phyloP scores from a whole-genome alignment of 768 basidiomycete species.

The Hypholoma fasciculare region DNA sequence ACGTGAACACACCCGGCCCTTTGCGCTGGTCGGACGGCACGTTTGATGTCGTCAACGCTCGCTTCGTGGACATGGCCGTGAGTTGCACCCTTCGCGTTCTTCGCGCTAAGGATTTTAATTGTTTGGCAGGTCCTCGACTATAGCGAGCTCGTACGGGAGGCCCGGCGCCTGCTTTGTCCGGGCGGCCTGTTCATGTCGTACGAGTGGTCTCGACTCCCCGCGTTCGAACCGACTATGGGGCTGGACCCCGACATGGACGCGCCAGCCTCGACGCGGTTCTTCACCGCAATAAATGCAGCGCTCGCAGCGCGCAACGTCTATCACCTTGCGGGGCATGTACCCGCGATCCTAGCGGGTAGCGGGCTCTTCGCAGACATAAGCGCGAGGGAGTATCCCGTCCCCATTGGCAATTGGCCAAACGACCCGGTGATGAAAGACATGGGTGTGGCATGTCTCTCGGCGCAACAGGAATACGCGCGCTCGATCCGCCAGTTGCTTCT shows the following conservation, averaged over 20 bases:
- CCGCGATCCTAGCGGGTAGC: conserved; percentile 33
- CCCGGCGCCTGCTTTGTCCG: conserved; percentile 61
- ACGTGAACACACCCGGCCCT: conserved; percentile 50
- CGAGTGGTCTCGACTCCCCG: conserved; percentile 46
- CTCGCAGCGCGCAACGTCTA: conserved; percentile 36
- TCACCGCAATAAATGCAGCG: conserved; percentile 34
- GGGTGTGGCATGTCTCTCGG: conserved; percentile 41
- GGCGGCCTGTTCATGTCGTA: conserved; percentile 71
- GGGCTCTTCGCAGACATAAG: conserved; percentile 43
- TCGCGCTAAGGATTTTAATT: background rate
- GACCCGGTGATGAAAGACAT: conserved; percentile 33
- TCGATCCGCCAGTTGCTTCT: conserved; percentile 50
- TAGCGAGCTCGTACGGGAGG: conserved; percentile 51
- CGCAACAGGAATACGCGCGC: conserved; percentile 42
- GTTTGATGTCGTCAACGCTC: conserved; percentile 72
- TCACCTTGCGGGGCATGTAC: conserved; percentile 36
- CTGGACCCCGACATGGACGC: conserved; percentile 32
- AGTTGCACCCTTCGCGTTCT: conserved; percentile 17
- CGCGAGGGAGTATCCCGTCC: conserved; percentile 37
- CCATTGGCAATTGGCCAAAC: conserved; percentile 56
- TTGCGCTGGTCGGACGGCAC: conserved; percentile 50
- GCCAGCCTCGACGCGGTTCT: conserved; percentile 39
- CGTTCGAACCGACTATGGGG: conserved; percentile 39
- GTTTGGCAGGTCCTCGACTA: conserved; percentile 55
- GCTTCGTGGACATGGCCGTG: conserved; percentile 61